Evolutionary conservation across 139 green algal species (phyloP), one percentile per base, ranked within the genome.

Genomic region (Chlorella vulgaris): DNA sequence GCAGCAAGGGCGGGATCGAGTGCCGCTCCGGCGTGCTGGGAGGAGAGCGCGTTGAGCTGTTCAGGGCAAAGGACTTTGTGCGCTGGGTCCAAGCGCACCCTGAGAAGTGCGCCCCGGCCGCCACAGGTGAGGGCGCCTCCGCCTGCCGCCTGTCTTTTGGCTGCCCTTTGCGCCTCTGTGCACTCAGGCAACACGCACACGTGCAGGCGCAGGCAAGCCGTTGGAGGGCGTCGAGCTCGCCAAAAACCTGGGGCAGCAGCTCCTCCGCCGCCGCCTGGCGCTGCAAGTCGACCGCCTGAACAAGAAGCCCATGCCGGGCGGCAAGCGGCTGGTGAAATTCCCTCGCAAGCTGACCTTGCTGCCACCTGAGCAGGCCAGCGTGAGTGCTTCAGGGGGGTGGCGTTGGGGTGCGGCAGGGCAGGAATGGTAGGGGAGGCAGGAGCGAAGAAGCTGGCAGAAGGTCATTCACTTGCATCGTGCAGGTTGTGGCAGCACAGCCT

Each of bases 281-380:
- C 28, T 79, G 2, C 85, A 83, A 7, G 74, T 81, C 28, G 85
- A 94, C 6, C 85, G 91, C 8, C 84, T 89, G 73, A 92, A 87
- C 85, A 93, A 93, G 62, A 95, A 94, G 79, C 88, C 90, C 19
- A 92, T 92, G 81, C 91, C 91, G 3, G 90, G 91, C 65, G 88
- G 86, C 62, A 89, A 90, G 60, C 85, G 85, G 36, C 82, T 94
- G 28, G 87, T 91, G 38, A 95, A 94, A 70, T 95, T 88, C 74
- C 91, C 91, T 3, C 83, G 84, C 10, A 95, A 90, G 73, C 82
- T 94, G 50, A 47, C 86, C 61, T 73, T 36, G 38, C 39, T 75
- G 63, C 71, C 50, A 19, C 50, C 73, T 26, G 36, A 73, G 15
- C 60, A 76, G 31, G 76, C 58, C 3, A 81, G 7, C 29, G 42